Conservation (phyloP, 2,329 filamentous ascomycete species). For the Fusarium nodosum region DNA sequence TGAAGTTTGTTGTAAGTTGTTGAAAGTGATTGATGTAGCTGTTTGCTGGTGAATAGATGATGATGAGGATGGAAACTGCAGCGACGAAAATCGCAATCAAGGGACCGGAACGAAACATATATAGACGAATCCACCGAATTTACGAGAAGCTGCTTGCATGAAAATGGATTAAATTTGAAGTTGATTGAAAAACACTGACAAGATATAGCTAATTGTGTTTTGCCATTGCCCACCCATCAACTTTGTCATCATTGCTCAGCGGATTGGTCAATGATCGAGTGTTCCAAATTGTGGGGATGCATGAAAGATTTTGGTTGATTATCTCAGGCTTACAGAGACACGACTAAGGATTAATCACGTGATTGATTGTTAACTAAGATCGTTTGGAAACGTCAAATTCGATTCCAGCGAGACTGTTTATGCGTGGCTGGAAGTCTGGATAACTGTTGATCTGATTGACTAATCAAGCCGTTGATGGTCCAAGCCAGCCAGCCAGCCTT, state of each 20-base stretch:
- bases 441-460: background rate
- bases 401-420: slow-evolving; percentile 6
- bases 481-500: slow-evolving; percentile 20
- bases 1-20: slow-evolving; percentile 40
- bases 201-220: slow-evolving; percentile 41
- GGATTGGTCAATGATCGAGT: slow-evolving; percentile 35
- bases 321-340: slow-evolving; percentile 39
- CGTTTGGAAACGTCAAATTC: slow-evolving; percentile 8
- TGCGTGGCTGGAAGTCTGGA: background rate
- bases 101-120: slow-evolving; percentile 57
- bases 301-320: slow-evolving; percentile 31
- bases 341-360: slow-evolving; percentile 27
- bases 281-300: slow-evolving; percentile 11
- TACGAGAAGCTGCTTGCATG: slow-evolving; percentile 45
- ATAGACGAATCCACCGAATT: slow-evolving; percentile 50
- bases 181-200: slow-evolving; percentile 49
- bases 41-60: slow-evolving; percentile 49
- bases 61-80: slow-evolving; percentile 57
- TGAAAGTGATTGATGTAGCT: slow-evolving; percentile 45
- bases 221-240: slow-evolving; percentile 22
- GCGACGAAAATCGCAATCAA: slow-evolving; percentile 55
- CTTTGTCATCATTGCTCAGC: slow-evolving; percentile 47
- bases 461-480: slow-evolving; percentile 5
- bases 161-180: slow-evolving; percentile 31
- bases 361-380: slow-evolving; percentile 1